Base-by-base conservation (phyloP, 805 yeast genomes). In the Teunomyces cretensis region DNA sequence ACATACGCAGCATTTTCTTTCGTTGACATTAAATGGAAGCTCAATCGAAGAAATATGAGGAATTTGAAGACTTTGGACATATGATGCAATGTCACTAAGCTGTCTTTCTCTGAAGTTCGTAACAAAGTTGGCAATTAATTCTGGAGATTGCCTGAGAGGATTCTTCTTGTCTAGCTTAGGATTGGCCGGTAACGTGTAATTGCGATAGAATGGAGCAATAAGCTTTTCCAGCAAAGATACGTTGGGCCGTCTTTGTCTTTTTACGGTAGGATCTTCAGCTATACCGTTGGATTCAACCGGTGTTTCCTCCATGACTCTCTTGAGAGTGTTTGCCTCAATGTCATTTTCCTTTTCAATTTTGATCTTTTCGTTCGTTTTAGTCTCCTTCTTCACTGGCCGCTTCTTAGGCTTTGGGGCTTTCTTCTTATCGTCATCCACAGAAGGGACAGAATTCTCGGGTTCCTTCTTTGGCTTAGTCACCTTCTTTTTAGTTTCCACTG, bases 1-100 rank as follows among this genome's bases (percentile, higher is more conserved):
- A 53, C 94, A 86, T 0, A 86, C 79, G 38, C 81, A 76, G 57
- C 94, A 86, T 9, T 68, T 62, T 13, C 75, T 57, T 6, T 56
- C 55, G 9, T 51, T 40, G 3, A 67, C 45, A 31, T 42, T 48
- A 42, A 55, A 62, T 8, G 64, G 66, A n/a, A 52, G 41, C 16
- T 38, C 42, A 9, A 44, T 15, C 9, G 45, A 43, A n/a, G 45
- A 39, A 11, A 37, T 15, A 8, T 48, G 50, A 3, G 62, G 64
- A 1, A 55, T 26, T 41, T 48, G 56, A 16, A 49, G 41, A 7
- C 49, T 42, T 32, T 52, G 57, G 9, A 58, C 28, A 36, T 52
- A 61, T 2, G 58, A 36, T 4, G 58, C 48, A 31, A 66, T 42
- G 41, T 67, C 70, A n/a, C 56, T 49, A 9, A 68, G 54, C 43